Percentiles rank a stretch among this genome's conserved stretches.
Conservation (phyloP, 2,329 filamentous ascomycete species). For the Zymoseptoria passerinii region DNA sequence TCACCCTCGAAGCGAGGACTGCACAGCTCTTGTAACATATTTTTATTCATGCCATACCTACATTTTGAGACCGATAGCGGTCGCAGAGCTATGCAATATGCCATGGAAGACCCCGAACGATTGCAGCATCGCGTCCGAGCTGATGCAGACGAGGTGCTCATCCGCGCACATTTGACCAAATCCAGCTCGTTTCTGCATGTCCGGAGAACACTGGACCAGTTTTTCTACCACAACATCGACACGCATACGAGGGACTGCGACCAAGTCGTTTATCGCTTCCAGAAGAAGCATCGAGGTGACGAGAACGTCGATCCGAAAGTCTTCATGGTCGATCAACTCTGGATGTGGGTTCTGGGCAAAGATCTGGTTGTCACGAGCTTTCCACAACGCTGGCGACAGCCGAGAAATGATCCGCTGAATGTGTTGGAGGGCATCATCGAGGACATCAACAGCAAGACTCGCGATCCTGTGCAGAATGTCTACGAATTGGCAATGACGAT, state of each 20-base stretch:
- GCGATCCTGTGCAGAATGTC: conserved; percentile 50
- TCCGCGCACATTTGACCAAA: conserved; percentile 18
- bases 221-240: conserved; percentile 57
- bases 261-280: conserved; percentile 57
- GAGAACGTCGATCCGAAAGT: conserved; percentile 14
- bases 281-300: conserved; percentile 12
- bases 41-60: conserved; percentile 53
- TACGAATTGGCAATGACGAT: conserved; percentile 57
- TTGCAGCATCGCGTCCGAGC: conserved; percentile 2
- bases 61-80: conserved; percentile 53
- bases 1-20: conserved; percentile 2
- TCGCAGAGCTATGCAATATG: conserved; percentile 45
- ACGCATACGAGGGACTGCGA: conserved; percentile 52
- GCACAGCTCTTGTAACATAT: conserved; percentile 26
- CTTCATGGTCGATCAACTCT: conserved; percentile 51
- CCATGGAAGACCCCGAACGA: conserved; percentile 33
- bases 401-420: conserved; percentile 54
- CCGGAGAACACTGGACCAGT: conserved; percentile 56
- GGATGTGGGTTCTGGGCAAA: conserved; percentile 54
- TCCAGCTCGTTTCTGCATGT: conserved; percentile 41
- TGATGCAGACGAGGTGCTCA: conserved; percentile 31
- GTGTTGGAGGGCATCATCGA: conserved; percentile 56
- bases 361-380: conserved; percentile 55
- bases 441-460: conserved; percentile 57
- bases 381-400: conserved; percentile 52